phyloP scores from a whole-genome alignment of 164 flowering plant genomes.

The Aristolochia contorta region DNA sequence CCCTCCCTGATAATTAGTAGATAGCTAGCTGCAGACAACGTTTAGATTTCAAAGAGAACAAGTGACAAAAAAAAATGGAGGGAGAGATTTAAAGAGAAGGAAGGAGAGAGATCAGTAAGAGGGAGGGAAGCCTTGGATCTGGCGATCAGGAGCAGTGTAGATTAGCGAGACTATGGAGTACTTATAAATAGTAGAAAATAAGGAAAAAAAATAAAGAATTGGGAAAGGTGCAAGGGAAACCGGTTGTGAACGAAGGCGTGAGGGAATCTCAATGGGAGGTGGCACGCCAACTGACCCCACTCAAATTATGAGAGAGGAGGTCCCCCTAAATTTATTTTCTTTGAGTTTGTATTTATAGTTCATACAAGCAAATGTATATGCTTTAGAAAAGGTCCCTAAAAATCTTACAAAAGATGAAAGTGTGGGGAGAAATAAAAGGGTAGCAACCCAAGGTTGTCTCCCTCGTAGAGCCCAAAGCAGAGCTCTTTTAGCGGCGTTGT shows the following conservation, averaged over 20 bases:
- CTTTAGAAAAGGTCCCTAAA: neutral
- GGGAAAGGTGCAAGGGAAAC: neutral
- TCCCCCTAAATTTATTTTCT: neutral
- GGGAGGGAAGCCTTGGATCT: conserved; percentile 7
- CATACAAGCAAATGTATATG: neutral
- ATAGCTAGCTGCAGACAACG: too few species aligned
- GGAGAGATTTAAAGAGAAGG: neutral
- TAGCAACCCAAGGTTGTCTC: conserved; percentile 49
- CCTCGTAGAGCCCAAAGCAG: conserved; percentile 46
- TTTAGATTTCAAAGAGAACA: too few species aligned
- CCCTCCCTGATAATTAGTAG: too few species aligned
- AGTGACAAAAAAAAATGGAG: neutral
- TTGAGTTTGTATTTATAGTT: neutral
- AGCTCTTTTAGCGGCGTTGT: conserved; percentile 77
- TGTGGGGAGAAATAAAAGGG: conserved; percentile 9
- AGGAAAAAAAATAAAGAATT: neutral
- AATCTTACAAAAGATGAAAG: conserved; percentile 2
- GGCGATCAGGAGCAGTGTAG: conserved; percentile 1
- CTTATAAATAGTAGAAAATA: too few species aligned
- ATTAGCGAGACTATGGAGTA: neutral
- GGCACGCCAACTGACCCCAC: conserved; percentile 54
- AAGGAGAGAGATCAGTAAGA: neutral
- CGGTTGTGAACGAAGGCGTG: conserved; percentile 24
- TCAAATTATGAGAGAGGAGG: conserved; percentile 33
- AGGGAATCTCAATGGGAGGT: conserved; percentile 39